Conservation (phyloP, 148 eudicot species). For the Cornus kousa region DNA sequence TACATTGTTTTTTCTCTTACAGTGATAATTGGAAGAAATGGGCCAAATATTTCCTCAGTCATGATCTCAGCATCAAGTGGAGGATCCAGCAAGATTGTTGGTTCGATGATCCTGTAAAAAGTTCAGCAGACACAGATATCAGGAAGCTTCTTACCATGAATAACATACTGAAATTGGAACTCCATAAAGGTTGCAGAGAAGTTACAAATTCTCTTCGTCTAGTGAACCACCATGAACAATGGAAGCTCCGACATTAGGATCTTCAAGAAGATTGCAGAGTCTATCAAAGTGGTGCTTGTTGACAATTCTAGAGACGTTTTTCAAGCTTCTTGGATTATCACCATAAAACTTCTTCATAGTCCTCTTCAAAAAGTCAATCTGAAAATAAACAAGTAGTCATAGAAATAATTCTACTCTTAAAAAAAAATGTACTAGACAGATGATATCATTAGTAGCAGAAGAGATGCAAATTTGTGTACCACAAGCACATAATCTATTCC, state of each 20-base stretch:
- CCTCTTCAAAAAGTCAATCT: conserved; percentile 63
- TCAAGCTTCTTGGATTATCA: conserved; percentile 44
- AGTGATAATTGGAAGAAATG: conserved; percentile 88
- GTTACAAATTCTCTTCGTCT: conserved; percentile 35
- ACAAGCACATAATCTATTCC: conserved; percentile 77
- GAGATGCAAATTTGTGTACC: conserved; percentile 62
- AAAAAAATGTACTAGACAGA: background rate
- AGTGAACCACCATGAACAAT: conserved; percentile 77
- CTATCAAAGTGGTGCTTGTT: conserved; percentile 76
- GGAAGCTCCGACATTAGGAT: conserved; percentile 62
- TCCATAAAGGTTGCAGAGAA: background rate
- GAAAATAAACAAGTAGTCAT: background rate
- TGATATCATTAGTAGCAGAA: conserved; percentile 42
- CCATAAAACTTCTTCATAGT: conserved; percentile 56
- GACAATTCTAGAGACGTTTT: conserved; percentile 49
- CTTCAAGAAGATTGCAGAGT: conserved; percentile 56
- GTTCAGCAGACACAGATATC: background rate
- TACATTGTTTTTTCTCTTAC: conserved; percentile 36
- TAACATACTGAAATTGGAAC: background rate
- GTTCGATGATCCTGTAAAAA: conserved; percentile 69
- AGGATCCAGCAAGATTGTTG: conserved; percentile 86
- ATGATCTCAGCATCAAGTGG: conserved; percentile 80
- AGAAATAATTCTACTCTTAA: no score
- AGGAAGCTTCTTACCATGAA: background rate
- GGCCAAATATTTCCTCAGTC: conserved; percentile 96